These are phyloP conservation scores for Penicillium sp. DNA, from an alignment of 2,329 filamentous ascomycete species.

Conservation along the genomic window DNA sequence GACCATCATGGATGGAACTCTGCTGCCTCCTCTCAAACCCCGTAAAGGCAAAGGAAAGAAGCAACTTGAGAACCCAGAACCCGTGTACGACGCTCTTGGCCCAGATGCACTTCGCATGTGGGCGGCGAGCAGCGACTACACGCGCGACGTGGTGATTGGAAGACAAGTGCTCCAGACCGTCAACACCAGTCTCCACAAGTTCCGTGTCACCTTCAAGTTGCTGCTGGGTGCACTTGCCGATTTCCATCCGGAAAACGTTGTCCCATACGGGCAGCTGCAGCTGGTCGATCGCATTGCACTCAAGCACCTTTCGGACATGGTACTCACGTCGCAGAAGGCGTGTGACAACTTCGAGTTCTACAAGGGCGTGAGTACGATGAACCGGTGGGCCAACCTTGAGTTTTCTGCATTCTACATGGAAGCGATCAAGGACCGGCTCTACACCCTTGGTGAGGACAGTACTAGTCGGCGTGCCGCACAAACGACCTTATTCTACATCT, in stretches of 20 bases:
- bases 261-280: constrained; percentile 51
- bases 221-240: constrained; percentile 71
- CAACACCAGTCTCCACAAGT: constrained; percentile 76
- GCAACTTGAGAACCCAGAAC: constrained; percentile 32
- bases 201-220: constrained; percentile 86
- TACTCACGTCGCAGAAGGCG: constrained; percentile 61
- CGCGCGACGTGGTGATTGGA: constrained; percentile 79
- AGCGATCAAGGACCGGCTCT: constrained; percentile 84
- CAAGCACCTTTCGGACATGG: constrained; percentile 66
- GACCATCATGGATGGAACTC: constrained; percentile 79
- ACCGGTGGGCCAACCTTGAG: constrained; percentile 76
- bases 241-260: constrained; percentile 43
- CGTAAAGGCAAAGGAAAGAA: constrained; percentile 56
- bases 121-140: constrained; percentile 91
- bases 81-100: constrained; percentile 68
- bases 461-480: constrained; percentile 58
- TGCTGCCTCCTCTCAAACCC: constrained; percentile 67
- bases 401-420: constrained; percentile 94
- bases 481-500: constrained; percentile 58
- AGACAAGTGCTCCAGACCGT: constrained; percentile 72
- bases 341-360: constrained; percentile 78
- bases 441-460: constrained; percentile 71
- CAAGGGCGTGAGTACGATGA: constrained; percentile 69
- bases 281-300: constrained; percentile 72
- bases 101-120: constrained; percentile 85